Base-by-base conservation (phyloP, 2,329 filamentous ascomycete species). In the Fusarium buxicola region DNA sequence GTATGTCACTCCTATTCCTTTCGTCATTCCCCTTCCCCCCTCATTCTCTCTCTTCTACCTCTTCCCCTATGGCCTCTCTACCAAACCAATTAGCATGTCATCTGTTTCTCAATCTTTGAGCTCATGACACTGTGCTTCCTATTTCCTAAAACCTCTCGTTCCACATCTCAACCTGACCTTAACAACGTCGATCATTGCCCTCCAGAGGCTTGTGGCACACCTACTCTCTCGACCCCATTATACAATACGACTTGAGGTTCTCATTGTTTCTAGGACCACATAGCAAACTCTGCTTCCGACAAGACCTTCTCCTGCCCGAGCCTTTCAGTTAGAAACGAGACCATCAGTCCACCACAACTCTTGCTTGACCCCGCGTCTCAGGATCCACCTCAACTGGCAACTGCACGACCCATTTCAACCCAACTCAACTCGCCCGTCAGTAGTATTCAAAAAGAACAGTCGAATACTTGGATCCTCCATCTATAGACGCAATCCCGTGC, bases 341-440 rank as follows among this genome's bases (percentile, higher is more conserved):
- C 48, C 40, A 35, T 55, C 52, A 51, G 36, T 65, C 50, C 48
- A 63, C 38, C 11, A 48, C 13, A 52, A 10, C 36, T 52, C 44
- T 24, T 55, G 18, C 45, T 43, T 39, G 48, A 65, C 62, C 62
- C 62, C 58, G 62, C 62, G 58, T 63, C 65, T 66, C 45, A 51
- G 35, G 65, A 58, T 36, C 52, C 57, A 63, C 52, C 11, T 30
- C 39, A 31, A 21, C 44, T 51, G 18, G 36, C 47, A 47, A 30
- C 44, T 49, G 21, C 49, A 28, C 38, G 24, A 24, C 35, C 32
- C 35, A 36, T 31, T 46, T 35, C 36, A 44, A 39, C 24, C 27
- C 13, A 18, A 18, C 28, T 40, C 30, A 43, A 24, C 24, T 51
- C 21, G 36, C 13, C 30, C 24, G 15, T 35, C 43, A 39, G 38